These are phyloP conservation scores for Ceriops decandra DNA, from an alignment of 345 rosid species.

Conservation along the genomic window DNA sequence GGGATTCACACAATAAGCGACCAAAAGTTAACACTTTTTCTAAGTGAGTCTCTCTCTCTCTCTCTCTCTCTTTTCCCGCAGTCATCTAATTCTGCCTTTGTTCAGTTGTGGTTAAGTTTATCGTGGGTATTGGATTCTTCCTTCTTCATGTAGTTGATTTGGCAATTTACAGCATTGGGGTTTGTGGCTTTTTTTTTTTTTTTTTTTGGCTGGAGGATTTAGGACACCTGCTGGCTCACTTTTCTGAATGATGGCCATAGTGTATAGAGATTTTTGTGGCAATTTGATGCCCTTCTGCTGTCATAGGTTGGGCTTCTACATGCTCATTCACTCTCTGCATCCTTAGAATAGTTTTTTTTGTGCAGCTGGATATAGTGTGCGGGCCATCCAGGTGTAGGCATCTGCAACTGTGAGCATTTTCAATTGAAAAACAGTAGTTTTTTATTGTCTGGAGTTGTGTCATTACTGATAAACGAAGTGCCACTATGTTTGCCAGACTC, in stretches of 20 bases:
- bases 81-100: neutral
- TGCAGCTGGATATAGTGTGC: no score
- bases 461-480: no score
- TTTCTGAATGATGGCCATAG: neutral
- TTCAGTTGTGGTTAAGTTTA: neutral
- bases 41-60: constrained; percentile 38
- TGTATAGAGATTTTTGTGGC: no score
- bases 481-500: no score
- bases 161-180: neutral
- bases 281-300: no score
- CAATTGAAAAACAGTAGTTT: no score
- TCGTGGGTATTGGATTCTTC: neutral
- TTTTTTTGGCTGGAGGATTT: neutral
- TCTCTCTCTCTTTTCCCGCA: neutral
- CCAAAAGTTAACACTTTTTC: constrained; percentile 58
- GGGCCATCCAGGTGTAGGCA: no score
- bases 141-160: neutral
- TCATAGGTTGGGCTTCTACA: no score
- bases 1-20: constrained; percentile 53
- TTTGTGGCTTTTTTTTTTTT: neutral
- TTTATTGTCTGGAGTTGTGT: no score
- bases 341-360: no score
- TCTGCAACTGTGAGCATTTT: no score
- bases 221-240: neutral
- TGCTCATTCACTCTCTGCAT: no score